Conservation (phyloP, 768 basidiomycete species). For the Imleria badia region DNA sequence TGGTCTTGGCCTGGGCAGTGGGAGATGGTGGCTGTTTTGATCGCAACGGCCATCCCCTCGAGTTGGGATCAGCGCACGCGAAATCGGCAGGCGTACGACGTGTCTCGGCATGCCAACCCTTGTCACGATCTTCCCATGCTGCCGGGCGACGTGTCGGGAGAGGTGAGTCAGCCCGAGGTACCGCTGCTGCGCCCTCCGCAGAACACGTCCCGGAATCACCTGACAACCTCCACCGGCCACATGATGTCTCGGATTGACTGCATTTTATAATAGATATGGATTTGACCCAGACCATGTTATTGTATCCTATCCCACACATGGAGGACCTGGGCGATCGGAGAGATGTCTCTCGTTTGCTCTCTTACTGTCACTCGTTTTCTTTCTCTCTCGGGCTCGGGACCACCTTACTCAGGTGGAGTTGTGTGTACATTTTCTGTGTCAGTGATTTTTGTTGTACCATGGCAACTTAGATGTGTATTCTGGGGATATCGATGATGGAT, state of each 20-base stretch:
- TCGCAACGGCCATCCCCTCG: background rate
- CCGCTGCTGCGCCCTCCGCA: conserved; percentile 6
- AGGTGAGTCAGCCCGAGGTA: conserved; percentile 25
- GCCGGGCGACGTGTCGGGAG: conserved; percentile 6
- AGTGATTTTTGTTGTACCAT: conserved; percentile 13
- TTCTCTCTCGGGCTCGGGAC: conserved; percentile 8
- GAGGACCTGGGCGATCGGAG: conserved; percentile 1
- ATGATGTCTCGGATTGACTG: conserved; percentile 13
- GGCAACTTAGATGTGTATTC: conserved; percentile 2
- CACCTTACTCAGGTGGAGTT: conserved; percentile 4
- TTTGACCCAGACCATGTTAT: conserved; percentile 21
- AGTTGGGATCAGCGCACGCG: background rate
- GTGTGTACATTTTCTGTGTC: conserved; percentile 9
- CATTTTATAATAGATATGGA: conserved; percentile 22
- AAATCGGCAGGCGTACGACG: conserved; percentile 7
- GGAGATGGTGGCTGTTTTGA: conserved; percentile 36
- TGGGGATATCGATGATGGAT: background rate
- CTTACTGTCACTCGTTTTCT: conserved; percentile 11
- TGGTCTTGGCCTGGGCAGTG: conserved; percentile 28
- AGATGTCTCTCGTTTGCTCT: conserved; percentile 12
- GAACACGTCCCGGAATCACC: background rate
- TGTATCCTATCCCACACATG: conserved; percentile 9
- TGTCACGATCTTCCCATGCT: conserved; percentile 1
- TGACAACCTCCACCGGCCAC: conserved; percentile 2
- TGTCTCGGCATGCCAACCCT: conserved; percentile 8